A percentile compares a stretch with the other conserved stretches of the same genome.
Conservation (phyloP, 1,284 basidiomycete genomes). For the Spongiforma sp. region DNA sequence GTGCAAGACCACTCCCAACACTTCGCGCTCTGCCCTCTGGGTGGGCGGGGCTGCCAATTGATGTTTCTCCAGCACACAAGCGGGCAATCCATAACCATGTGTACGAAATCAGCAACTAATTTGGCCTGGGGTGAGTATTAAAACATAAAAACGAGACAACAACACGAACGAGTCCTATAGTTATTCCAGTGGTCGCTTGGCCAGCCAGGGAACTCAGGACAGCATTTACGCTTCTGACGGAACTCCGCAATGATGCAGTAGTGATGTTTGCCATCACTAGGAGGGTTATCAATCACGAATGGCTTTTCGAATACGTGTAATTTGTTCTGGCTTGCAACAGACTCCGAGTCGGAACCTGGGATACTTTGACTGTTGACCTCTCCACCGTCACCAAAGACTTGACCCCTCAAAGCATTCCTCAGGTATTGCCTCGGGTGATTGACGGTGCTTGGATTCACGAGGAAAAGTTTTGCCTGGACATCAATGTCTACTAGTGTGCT, state of each 20-base stretch:
- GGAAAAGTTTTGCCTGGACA: conserved; percentile 9
- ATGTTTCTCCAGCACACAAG: conserved; percentile 13
- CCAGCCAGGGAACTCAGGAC: conserved; percentile 7
- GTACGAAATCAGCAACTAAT: conserved; percentile 11
- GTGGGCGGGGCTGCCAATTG: not conserved
- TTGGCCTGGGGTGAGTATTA: not conserved
- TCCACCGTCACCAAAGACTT: not conserved
- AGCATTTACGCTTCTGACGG: conserved; percentile 17
- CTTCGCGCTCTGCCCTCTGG: not conserved
- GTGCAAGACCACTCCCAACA: conserved; percentile 9
- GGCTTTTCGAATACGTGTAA: conserved; percentile 16
- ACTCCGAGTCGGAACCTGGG: too few species aligned
- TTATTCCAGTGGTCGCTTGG: conserved; percentile 5
- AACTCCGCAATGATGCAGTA: conserved; percentile 16
- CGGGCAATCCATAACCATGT: conserved; percentile 3
- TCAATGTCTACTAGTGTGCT: conserved; percentile 17
- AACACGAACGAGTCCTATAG: conserved; percentile 8
- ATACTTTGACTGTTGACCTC: conserved; percentile 9
- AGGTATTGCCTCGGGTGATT: conserved; percentile 4
- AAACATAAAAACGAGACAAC: not conserved
- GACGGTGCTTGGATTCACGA: not conserved
- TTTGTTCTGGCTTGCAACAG: not conserved
- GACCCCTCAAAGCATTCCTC: not conserved
- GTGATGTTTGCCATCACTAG: not conserved
- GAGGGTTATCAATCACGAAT: conserved; percentile 2